These are phyloP conservation scores for Nyctanthes arbortristis DNA, from an alignment of 257 asterid species.

Conservation along the genomic window DNA sequence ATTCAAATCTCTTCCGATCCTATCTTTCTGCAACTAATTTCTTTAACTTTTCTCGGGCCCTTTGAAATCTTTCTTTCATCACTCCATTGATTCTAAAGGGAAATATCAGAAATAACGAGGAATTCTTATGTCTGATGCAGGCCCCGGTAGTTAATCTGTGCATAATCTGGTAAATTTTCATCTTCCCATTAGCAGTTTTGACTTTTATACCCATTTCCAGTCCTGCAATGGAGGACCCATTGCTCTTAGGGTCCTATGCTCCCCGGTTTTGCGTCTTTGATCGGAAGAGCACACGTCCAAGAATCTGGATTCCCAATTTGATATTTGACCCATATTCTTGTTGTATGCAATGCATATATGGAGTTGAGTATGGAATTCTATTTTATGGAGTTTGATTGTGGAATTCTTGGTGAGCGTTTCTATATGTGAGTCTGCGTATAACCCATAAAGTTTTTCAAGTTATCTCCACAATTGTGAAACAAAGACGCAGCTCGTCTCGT, in stretches of 20 bases:
- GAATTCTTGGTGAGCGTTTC: too few relatives aligned
- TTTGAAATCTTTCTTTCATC: conserved; percentile 12
- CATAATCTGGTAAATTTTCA: conserved; percentile 19
- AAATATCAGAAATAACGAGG: not conserved
- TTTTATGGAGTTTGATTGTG: not conserved
- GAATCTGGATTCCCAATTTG: not conserved
- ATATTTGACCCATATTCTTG: too few relatives aligned
- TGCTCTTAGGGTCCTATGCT: too few relatives aligned
- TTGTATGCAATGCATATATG: too few relatives aligned
- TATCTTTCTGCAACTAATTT: conserved; percentile 28
- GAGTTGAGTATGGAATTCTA: not conserved
- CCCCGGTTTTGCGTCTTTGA: too few relatives aligned
- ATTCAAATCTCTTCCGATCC: conserved; percentile 53
- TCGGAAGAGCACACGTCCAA: too few relatives aligned
- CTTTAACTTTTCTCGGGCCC: conserved; percentile 20
- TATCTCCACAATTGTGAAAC: not conserved
- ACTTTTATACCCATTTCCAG: not conserved
- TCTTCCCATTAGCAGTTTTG: not conserved
- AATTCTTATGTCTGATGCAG: conserved; percentile 30
- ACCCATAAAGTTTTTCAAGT: too few relatives aligned
- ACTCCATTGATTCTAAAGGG: not conserved
- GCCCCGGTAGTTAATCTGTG: conserved; percentile 18
- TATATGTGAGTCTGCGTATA: not conserved
- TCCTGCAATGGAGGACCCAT: not conserved
- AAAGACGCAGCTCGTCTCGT: not conserved